Conservation (phyloP, 116 monocot species). For the Thalassia testudinum region DNA sequence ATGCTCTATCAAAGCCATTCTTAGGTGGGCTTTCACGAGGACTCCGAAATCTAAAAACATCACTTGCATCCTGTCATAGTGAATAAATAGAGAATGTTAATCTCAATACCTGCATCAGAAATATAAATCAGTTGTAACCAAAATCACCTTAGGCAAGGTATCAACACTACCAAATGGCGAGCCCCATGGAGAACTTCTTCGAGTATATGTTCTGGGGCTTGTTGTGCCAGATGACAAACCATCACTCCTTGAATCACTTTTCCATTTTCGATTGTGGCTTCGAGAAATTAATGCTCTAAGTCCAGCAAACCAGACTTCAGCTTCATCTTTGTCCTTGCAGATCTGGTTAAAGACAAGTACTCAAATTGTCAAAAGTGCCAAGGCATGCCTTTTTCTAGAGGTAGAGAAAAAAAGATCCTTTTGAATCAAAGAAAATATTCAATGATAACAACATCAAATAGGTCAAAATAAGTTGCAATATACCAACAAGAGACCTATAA, state of each 20-base stretch:
- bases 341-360: slow-evolving; percentile 26
- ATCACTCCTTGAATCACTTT: slow-evolving; percentile 79
- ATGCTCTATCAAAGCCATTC: slow-evolving; percentile 69
- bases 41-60: slow-evolving; percentile 34
- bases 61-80: slow-evolving; percentile 46
- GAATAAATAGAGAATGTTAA: too few species aligned
- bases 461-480: neutral
- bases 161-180: slow-evolving; percentile 70
- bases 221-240: slow-evolving; percentile 61
- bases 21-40: slow-evolving; percentile 86
- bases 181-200: slow-evolving; percentile 83
- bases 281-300: slow-evolving; percentile 86
- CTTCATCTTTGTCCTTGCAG: slow-evolving; percentile 99
- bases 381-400: too few species aligned
- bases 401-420: neutral
- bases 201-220: slow-evolving; percentile 79
- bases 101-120: neutral
- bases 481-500: too few species aligned
- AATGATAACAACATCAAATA: neutral
- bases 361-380: too few species aligned
- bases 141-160: slow-evolving; percentile 12
- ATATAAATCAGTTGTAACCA: too few species aligned
- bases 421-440: neutral
- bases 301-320: slow-evolving; percentile 99
- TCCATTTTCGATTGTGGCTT: slow-evolving; percentile 63